These are phyloP conservation scores for Mallotus japonicus DNA, from an alignment of 441 rosid genomes.

Conservation along the genomic window DNA sequence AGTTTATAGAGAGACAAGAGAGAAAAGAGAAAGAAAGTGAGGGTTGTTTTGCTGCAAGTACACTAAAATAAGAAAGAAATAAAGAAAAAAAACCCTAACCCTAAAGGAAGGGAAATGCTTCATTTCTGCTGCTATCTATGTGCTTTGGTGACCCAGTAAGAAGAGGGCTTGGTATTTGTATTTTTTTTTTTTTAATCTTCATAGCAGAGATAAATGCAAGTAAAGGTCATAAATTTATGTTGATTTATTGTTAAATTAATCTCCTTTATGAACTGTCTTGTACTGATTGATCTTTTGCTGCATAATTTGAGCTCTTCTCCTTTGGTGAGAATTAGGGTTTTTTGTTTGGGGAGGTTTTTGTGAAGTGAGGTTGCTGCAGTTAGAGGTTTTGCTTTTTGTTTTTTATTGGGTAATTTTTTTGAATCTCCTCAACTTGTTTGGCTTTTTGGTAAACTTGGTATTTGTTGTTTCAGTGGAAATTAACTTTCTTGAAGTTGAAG, in stretches of 20 bases:
- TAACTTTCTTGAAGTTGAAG: slow-evolving; percentile 13
- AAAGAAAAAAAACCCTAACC: slow-evolving; percentile 26
- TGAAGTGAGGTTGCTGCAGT: not conserved
- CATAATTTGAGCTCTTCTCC: slow-evolving; percentile 18
- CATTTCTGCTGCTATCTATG: slow-evolving; percentile 26
- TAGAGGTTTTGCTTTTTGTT: not conserved
- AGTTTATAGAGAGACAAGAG: slow-evolving; percentile 7
- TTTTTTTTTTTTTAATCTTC: not conserved
- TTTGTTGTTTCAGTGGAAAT: not conserved
- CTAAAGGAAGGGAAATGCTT: slow-evolving; percentile 23
- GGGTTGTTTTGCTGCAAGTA: slow-evolving; percentile 19
- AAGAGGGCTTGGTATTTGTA: not conserved
- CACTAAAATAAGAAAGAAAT: not conserved
- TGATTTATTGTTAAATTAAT: slow-evolving; percentile 22
- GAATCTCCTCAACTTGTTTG: not conserved
- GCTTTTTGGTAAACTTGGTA: not conserved
- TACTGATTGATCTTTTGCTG: slow-evolving; percentile 18
- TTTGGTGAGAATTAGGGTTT: slow-evolving; percentile 35
- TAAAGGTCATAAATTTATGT: slow-evolving; percentile 15
- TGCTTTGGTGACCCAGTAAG: slow-evolving; percentile 28
- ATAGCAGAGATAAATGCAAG: slow-evolving; percentile 11
- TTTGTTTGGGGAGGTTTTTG: slow-evolving; percentile 12
- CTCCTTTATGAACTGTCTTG: not conserved
- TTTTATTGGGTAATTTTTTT: not conserved
- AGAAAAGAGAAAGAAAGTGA: slow-evolving; percentile 12